Percentiles rank a stretch among this genome's conserved stretches.
These are phyloP conservation scores for Neolecta irregularis DNA, from an alignment of 1,139 yeast genomes.

Conservation along the genomic window DNA sequence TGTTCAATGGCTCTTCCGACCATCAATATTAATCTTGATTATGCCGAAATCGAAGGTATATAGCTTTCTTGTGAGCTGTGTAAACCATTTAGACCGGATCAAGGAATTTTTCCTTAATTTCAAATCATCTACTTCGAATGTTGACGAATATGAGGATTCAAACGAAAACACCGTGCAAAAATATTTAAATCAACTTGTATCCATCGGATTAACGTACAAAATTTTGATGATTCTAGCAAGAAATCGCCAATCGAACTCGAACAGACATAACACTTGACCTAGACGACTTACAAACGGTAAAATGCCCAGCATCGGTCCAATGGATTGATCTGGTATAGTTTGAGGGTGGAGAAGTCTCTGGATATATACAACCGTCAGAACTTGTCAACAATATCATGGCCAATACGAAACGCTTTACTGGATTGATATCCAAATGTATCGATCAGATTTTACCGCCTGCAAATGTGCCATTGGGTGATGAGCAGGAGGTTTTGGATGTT, in stretches of 20 bases:
- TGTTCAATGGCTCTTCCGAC: slow-evolving; percentile 35
- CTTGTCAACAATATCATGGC: slow-evolving; percentile 46
- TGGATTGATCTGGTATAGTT: not conserved
- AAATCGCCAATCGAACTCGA: slow-evolving; percentile 67
- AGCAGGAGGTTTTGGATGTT: slow-evolving; percentile 86
- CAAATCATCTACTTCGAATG: slow-evolving; percentile 22
- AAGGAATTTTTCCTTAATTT: slow-evolving; percentile 33
- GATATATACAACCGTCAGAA: too few relatives aligned
- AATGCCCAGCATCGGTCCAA: slow-evolving; percentile 24
- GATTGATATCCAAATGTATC: slow-evolving; percentile 54
- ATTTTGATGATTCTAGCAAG: slow-evolving; percentile 67
- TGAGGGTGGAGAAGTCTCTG: slow-evolving; percentile 16
- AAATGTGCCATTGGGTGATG: slow-evolving; percentile 56
- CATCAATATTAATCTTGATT: slow-evolving; percentile 40
- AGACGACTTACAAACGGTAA: slow-evolving; percentile 65
- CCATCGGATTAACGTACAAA: slow-evolving; percentile 9
- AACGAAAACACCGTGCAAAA: slow-evolving; percentile 14
- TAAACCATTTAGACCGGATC: slow-evolving; percentile 25
- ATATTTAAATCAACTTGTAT: slow-evolving; percentile 23
- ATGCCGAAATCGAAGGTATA: slow-evolving; percentile 29
- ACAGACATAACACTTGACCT: slow-evolving; percentile 58
- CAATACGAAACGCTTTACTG: slow-evolving; percentile 68
- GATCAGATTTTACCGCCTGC: slow-evolving; percentile 79
- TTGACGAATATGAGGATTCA: slow-evolving; percentile 19
- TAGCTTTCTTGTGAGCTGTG: not conserved